Evolutionary conservation across 2,329 filamentous ascomycete species (phyloP).

Genomic region (Gyromitra esculenta): DNA sequence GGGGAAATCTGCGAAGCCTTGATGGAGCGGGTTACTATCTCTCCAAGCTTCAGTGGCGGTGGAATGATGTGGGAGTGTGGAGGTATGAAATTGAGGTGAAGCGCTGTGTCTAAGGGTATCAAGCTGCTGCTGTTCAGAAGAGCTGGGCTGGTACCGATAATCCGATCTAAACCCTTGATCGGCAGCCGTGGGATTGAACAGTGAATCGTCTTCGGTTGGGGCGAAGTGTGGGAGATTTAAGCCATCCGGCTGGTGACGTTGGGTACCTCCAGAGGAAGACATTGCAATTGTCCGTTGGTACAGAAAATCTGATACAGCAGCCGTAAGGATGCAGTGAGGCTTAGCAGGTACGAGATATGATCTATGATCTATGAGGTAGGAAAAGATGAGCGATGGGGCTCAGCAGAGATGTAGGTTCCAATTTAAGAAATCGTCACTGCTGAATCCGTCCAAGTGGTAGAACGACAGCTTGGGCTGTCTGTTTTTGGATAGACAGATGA

Average conservation of each 20-base stretch:
- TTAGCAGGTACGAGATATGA: conserved; percentile 35
- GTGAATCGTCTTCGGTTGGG: conserved; percentile 43
- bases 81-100: conserved; percentile 50
- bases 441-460: conserved; percentile 13
- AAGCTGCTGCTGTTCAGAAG: conserved; percentile 40
- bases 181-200: conserved; percentile 34
- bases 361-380: conserved; percentile 9
- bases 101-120: conserved; percentile 44
- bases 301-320: conserved; percentile 20
- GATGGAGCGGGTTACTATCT: conserved; percentile 23
- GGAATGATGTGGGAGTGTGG: conserved; percentile 42
- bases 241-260: conserved; percentile 44
- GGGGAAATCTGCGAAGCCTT: conserved; percentile 40
- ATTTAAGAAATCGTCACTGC: conserved; percentile 46
- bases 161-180: conserved; percentile 39
- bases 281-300: conserved; percentile 35
- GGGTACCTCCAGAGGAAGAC: conserved; percentile 48
- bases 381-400: conserved; percentile 27
- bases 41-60: conserved; percentile 29
- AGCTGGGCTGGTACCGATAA: conserved; percentile 31
- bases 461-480: conserved; percentile 23
- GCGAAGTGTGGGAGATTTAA: conserved; percentile 58
- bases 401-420: conserved; percentile 44
- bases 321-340: conserved; percentile 46
- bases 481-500: not conserved